A percentile compares a stretch with the other conserved stretches of the same genome.
These are phyloP conservation scores for Jacaranda mimosifolia DNA, from an alignment of 257 asterid species.

Conservation along the genomic window DNA sequence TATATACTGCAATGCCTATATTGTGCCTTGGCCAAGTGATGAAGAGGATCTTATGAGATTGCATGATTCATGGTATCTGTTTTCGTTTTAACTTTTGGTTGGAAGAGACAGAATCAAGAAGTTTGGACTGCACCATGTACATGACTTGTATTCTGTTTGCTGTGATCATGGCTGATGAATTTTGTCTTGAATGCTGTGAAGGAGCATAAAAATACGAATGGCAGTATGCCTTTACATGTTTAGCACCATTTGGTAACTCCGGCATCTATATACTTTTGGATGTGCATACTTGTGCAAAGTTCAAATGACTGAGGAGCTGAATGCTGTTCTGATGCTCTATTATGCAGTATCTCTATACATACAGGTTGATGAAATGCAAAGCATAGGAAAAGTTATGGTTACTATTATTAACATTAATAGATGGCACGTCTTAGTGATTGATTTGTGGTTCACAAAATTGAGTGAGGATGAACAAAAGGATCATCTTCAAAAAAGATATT, in stretches of 20 bases:
- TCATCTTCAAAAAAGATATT: too few relatives aligned
- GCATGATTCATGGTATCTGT: constrained; percentile 11
- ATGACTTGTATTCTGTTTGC: constrained; percentile 20
- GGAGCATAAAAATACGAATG: neutral
- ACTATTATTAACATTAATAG: too few relatives aligned
- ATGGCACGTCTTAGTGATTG: too few relatives aligned
- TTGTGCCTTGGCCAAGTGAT: neutral
- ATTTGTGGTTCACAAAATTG: too few relatives aligned
- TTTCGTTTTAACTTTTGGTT: constrained; percentile 9
- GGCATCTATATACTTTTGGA: neutral
- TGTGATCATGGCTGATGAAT: neutral
- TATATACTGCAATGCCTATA: neutral
- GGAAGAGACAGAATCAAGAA: neutral
- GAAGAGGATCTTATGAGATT: constrained; percentile 7
- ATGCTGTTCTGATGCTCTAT: constrained; percentile 4
- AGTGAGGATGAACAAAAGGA: too few relatives aligned
- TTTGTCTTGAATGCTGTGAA: neutral
- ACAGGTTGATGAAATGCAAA: neutral
- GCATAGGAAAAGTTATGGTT: too few relatives aligned
- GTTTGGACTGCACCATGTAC: neutral
- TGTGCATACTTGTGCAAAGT: neutral
- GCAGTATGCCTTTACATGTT: neutral
- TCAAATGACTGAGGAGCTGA: neutral
- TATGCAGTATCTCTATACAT: neutral
- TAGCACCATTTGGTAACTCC: neutral